Evolutionary conservation across 2,329 filamentous ascomycete genomes (phyloP).

Genomic region (Talaromyces sp.): DNA sequence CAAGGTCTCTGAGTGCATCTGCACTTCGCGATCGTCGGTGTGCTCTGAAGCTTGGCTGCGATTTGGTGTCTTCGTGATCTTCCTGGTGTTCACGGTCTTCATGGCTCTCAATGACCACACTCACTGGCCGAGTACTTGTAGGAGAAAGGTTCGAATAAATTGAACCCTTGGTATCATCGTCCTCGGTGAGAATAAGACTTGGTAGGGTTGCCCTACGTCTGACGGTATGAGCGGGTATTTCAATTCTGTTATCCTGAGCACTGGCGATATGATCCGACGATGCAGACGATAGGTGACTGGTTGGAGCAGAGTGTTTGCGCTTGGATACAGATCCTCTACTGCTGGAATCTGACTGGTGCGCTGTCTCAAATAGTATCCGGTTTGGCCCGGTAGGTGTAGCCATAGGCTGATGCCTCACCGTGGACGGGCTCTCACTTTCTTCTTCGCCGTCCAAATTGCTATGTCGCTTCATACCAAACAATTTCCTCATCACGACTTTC

Average conservation of each 20-base stretch:
- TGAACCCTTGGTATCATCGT: conserved; percentile 31
- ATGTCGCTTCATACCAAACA: conserved; percentile 41
- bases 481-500: conserved; percentile 45
- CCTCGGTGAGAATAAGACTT: conserved; percentile 43
- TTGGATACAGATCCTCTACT: conserved; percentile 10
- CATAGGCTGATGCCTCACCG: not conserved
- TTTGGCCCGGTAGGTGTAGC: conserved; percentile 3
- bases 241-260: conserved; percentile 18
- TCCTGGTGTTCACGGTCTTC: conserved; percentile 19
- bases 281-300: conserved; percentile 14
- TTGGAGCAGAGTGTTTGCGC: conserved; percentile 7
- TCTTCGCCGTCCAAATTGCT: conserved; percentile 33
- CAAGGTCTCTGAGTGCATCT: conserved; percentile 37
- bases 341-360: conserved; percentile 24
- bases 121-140: conserved; percentile 17
- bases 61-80: conserved; percentile 15
- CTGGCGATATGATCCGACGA: conserved; percentile 14
- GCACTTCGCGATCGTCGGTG: conserved; percentile 48
- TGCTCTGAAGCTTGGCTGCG: conserved; percentile 23
- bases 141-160: conserved; percentile 20
- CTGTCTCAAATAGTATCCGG: conserved; percentile 24
- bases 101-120: conserved; percentile 8
- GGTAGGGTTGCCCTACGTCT: conserved; percentile 45
- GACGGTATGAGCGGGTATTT: conserved; percentile 21
- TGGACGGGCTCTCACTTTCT: conserved; percentile 17